Percentiles rank a stretch among this genome's conserved stretches.
Evolutionary conservation across 192 early-diverging fungal genomes (phyloP).

Genomic region (Phycomyces nitens): DNA sequence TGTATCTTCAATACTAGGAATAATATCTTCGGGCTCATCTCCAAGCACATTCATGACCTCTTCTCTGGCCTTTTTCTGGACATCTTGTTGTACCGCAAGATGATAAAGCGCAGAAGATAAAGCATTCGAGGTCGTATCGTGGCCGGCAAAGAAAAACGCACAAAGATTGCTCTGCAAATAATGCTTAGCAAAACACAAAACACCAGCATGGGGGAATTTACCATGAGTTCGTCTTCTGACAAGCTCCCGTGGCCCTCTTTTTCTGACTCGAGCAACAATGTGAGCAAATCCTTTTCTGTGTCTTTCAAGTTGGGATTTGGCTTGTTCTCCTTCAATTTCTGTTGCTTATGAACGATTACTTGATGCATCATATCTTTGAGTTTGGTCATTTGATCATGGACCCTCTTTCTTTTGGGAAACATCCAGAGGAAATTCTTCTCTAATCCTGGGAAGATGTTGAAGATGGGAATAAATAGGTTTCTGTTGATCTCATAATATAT

Average conservation of each 20-base stretch:
- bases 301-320: conserved; percentile 27
- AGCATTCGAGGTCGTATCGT: conserved; percentile 33
- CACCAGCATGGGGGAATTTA: conserved; percentile 11
- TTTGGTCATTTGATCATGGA: conserved; percentile 7
- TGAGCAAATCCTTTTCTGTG: conserved; percentile 28
- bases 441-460: conserved; percentile 15
- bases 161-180: background rate
- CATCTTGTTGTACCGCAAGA: conserved; percentile 13
- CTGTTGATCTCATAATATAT: conserved; percentile 9
- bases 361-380: conserved; percentile 14
- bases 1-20: conserved; percentile 24
- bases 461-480: background rate
- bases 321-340: conserved; percentile 5
- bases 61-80: conserved; percentile 23
- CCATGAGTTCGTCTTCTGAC: conserved; percentile 21
- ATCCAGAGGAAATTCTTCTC: conserved; percentile 3
- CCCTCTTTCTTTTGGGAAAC: conserved; percentile 10
- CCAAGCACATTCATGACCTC: conserved; percentile 26
- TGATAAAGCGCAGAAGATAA: conserved; percentile 14
- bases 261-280: conserved; percentile 27
- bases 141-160: conserved; percentile 5
- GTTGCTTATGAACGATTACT: conserved; percentile 1
- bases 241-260: background rate
- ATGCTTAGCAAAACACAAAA: background rate
- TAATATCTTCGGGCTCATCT: conserved; percentile 16